Evolutionary conservation across 2,329 filamentous ascomycete genomes (phyloP).

Genomic region (Epichloe baconii): DNA sequence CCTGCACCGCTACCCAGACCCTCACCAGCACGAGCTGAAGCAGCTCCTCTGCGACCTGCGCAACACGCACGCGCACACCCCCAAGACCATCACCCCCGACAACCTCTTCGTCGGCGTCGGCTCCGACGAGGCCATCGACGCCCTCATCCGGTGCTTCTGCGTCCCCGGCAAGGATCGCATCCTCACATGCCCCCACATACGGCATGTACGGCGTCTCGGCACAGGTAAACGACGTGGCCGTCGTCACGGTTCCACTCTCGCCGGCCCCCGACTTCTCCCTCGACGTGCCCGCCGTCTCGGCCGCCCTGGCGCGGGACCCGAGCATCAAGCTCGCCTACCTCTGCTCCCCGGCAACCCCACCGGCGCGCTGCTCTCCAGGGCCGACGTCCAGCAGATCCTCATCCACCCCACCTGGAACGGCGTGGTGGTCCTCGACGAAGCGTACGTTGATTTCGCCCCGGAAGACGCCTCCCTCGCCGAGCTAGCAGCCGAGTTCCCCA

Average conservation of each 20-base stretch:
- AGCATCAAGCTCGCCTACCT: constrained; percentile 82
- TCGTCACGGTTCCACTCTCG: constrained; percentile 76
- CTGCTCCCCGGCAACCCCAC: constrained; percentile 92
- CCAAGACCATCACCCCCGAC: constrained; percentile 57
- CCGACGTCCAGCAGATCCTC: constrained; percentile 59
- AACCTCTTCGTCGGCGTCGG: constrained; percentile 93
- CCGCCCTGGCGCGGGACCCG: constrained; percentile 43
- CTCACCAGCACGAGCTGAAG: constrained; percentile 82
- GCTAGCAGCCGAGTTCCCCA: constrained; percentile 86
- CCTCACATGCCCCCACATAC: constrained; percentile 91
- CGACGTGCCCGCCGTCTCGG: constrained; percentile 55
- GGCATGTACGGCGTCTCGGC: constrained; percentile 97
- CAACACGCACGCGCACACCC: constrained; percentile 72
- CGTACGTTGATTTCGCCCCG: constrained; percentile 86
- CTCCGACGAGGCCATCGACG: constrained; percentile 94
- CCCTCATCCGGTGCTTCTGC: constrained; percentile 87
- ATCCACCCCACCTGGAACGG: constrained; percentile 92
- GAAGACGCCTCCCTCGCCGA: constrained; percentile 69
- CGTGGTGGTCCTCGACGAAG: constrained; percentile 84
- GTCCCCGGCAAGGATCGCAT: constrained; percentile 77
- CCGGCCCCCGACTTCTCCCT: constrained; percentile 60
- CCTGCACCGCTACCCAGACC: constrained; percentile 90
- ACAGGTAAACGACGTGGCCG: constrained; percentile 79
- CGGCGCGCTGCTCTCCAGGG: constrained; percentile 62
- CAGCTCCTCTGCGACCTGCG: constrained; percentile 74